Evolutionary conservation across 148 eudicot species (phyloP).

Genomic region (Talinum fruticosum): DNA sequence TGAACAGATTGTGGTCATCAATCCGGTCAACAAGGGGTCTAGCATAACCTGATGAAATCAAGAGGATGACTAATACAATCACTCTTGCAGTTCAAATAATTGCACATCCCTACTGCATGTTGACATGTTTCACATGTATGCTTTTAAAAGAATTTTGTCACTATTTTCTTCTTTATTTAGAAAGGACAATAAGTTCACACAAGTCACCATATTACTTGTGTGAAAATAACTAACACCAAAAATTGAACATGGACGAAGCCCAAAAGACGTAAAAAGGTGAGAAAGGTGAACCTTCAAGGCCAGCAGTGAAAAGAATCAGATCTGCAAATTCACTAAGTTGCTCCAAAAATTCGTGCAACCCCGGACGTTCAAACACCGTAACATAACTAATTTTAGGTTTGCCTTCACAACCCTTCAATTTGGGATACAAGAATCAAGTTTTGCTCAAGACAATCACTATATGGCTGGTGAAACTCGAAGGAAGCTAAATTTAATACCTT

Average conservation of each 20-base stretch:
- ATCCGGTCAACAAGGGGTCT: slow-evolving; percentile 92
- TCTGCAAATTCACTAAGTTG: slow-evolving; percentile 93
- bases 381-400: slow-evolving; percentile 94
- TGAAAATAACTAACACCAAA: neutral
- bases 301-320: slow-evolving; percentile 92
- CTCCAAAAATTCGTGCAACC: slow-evolving; percentile 73
- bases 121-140: neutral
- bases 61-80: neutral
- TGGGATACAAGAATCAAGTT: slow-evolving; percentile 15
- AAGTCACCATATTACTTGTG: neutral
- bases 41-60: slow-evolving; percentile 69
- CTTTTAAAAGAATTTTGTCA: neutral
- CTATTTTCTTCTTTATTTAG: neutral
- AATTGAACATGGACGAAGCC: neutral
- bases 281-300: slow-evolving; percentile 78
- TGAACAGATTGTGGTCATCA: slow-evolving; percentile 53
- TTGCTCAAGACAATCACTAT: slow-evolving; percentile 9
- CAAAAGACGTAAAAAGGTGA: too few species aligned
- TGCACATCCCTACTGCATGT: neutral
- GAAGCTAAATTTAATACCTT: slow-evolving; percentile 48
- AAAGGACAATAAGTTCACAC: neutral
- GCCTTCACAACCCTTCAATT: slow-evolving; percentile 77
- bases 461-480: neutral
- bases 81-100: neutral
- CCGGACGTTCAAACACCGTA: slow-evolving; percentile 98